These are phyloP conservation scores for Phytopythium kandeliae DNA, from an alignment of 352 stramenopile species.

Conservation along the genomic window DNA sequence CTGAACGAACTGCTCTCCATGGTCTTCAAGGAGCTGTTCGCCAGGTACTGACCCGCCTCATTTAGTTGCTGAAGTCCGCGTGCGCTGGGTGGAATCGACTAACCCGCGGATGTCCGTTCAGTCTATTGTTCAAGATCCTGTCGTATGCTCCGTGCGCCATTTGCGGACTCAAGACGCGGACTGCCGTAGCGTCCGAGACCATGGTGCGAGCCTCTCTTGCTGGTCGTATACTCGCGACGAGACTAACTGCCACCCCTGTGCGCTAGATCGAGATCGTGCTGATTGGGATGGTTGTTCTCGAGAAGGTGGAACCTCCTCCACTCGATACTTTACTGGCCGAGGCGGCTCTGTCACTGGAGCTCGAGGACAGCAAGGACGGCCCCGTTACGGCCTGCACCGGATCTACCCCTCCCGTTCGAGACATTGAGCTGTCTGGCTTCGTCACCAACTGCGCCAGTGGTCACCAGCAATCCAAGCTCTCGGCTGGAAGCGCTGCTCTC, in stretches of 20 bases:
- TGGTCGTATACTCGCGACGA: background rate
- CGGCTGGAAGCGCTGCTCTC: background rate
- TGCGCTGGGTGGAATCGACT: too few relatives aligned
- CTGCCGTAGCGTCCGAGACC: constrained; percentile 69
- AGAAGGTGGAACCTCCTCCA: constrained; percentile 43
- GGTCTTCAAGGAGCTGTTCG: constrained; percentile 84
- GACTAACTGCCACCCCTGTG: background rate
- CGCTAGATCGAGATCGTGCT: constrained; percentile 80
- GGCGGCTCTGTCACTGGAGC: constrained; percentile 33
- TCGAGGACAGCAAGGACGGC: constrained; percentile 16
- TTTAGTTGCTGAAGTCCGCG: too few relatives aligned
- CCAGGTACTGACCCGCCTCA: constrained; percentile 34
- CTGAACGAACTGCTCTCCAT: constrained; percentile 78
- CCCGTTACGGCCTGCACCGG: background rate
- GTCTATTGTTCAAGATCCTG: constrained; percentile 63
- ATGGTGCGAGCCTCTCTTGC: constrained; percentile 36
- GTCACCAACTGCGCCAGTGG: background rate
- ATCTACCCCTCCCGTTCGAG: constrained; percentile 15
- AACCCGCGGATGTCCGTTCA: too few relatives aligned
- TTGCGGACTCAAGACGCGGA: constrained; percentile 73
- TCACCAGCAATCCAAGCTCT: background rate
- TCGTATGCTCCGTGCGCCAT: constrained; percentile 80
- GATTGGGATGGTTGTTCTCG: constrained; percentile 72
- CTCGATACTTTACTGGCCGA: constrained; percentile 44
- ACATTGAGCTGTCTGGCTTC: constrained; percentile 28